Conservation (phyloP, 441 rosid species). For the Croton setiger region DNA sequence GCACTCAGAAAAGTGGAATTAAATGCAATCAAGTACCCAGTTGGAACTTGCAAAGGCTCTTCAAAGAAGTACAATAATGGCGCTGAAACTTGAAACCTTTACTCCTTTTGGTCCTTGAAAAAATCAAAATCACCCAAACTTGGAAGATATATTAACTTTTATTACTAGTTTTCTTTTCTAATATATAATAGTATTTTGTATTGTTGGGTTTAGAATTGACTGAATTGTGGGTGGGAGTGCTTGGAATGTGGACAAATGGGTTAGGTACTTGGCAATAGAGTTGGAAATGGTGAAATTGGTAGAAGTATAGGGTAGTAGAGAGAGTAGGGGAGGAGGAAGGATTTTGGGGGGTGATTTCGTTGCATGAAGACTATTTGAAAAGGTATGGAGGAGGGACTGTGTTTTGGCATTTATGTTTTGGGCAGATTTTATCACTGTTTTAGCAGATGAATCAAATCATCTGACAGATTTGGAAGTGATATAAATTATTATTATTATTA, state of each 20-base stretch:
- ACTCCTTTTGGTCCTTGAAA: not conserved
- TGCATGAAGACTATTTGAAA: too few relatives aligned
- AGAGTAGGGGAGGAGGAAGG: not conserved
- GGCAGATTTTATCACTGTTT: conserved; percentile 12
- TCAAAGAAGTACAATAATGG: conserved; percentile 15
- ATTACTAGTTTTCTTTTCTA: not conserved
- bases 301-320: not conserved
- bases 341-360: not conserved
- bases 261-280: conserved; percentile 1
- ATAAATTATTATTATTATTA: not conserved
- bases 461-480: conserved; percentile 25
- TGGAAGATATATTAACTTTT: not conserved
- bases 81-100: not conserved
- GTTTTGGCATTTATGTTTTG: conserved; percentile 10
- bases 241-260: conserved; percentile 8
- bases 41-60: conserved; percentile 25
- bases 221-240: too few relatives aligned
- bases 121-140: too few relatives aligned
- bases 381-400: conserved; percentile 1
- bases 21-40: conserved; percentile 84
- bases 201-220: too few relatives aligned
- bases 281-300: not conserved
- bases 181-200: too few relatives aligned
- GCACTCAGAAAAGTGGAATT: conserved; percentile 72
- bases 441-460: conserved; percentile 19